These are phyloP conservation scores for Hyphodiscus hymeniophilus DNA, from an alignment of 495 filamentous ascomycete genomes.

Conservation along the genomic window DNA sequence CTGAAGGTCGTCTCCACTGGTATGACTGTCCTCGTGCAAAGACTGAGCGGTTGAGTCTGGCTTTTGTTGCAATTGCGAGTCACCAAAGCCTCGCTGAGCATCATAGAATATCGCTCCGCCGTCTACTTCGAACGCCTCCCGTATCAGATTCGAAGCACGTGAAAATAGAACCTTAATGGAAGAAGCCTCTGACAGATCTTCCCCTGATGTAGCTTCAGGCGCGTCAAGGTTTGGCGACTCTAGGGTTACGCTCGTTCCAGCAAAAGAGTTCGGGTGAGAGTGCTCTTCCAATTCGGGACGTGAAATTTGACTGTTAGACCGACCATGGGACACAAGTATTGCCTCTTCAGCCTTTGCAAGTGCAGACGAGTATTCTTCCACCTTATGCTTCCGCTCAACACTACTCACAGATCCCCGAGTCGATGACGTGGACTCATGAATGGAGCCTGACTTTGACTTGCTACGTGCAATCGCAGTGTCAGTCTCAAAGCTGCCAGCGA, in stretches of 20 bases:
- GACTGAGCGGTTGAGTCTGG: not conserved
- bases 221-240: not conserved
- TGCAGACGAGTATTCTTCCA: conserved; percentile 12
- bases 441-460: conserved; percentile 1
- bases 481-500: conserved; percentile 20
- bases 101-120: conserved; percentile 51
- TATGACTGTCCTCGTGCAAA: conserved; percentile 3
- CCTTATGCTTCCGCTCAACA: conserved; percentile 8
- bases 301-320: not conserved
- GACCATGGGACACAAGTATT: conserved; percentile 1
- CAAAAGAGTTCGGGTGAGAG: conserved; percentile 8
- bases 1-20: conserved; percentile 5
- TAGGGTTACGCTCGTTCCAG: conserved; percentile 1
- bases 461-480: conserved; percentile 1
- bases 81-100: conserved; percentile 18
- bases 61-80: not conserved
- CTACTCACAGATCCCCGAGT: conserved; percentile 3
- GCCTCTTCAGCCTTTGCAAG: conserved; percentile 10
- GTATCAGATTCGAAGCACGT: conserved; percentile 48
- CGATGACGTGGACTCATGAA: not conserved
- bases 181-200: conserved; percentile 9
- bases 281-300: not conserved
- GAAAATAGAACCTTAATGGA: conserved; percentile 32
- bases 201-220: conserved; percentile 1
- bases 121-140: conserved; percentile 45